These are phyloP conservation scores for Cardamine resedifolia DNA, from an alignment of 345 rosid genomes.

Conservation along the genomic window DNA sequence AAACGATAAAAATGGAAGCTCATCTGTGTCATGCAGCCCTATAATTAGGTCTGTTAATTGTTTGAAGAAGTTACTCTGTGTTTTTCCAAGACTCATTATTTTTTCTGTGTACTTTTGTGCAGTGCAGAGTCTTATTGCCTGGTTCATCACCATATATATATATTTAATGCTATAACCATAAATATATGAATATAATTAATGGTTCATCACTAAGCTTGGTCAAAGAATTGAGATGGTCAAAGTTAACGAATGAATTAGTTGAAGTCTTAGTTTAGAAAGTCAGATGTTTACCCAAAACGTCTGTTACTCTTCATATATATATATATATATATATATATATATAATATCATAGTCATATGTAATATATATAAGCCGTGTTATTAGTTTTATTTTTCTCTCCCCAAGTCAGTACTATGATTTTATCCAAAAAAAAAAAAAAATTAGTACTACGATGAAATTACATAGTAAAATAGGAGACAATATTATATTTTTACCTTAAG, in stretches of 20 bases:
- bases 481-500: no score
- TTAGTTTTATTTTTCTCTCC: background rate
- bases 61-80: background rate
- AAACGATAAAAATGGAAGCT: background rate
- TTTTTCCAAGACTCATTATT: background rate
- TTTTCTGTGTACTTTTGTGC: background rate
- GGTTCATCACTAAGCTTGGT: slow-evolving; percentile 3
- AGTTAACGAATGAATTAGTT: slow-evolving; percentile 30
- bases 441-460: no score
- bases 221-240: slow-evolving; percentile 20
- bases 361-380: background rate
- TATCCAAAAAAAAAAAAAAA: background rate
- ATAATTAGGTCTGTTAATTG: no score
- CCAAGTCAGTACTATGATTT: background rate
- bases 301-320: background rate
- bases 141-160: no score
- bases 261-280: slow-evolving; percentile 31
- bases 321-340: background rate
- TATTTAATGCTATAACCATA: background rate
- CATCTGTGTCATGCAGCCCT: background rate
- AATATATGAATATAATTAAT: no score
- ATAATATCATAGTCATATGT: background rate
- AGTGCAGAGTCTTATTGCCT: background rate
- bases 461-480: background rate
- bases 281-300: slow-evolving; percentile 20